These are phyloP conservation scores for Plectranthus barbatus DNA, from an alignment of 257 asterid species.

Conservation along the genomic window DNA sequence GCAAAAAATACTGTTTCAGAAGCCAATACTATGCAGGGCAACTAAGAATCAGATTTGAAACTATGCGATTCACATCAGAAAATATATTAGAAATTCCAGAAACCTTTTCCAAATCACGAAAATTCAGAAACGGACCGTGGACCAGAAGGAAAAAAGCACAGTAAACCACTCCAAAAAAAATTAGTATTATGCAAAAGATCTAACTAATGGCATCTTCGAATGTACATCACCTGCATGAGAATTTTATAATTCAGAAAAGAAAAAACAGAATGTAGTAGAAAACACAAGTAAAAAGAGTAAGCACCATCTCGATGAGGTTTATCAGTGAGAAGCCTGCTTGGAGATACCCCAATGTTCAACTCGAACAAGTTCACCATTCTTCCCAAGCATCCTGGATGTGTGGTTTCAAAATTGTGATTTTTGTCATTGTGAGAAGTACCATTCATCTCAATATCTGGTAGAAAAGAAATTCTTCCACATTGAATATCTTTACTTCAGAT, in stretches of 20 bases:
- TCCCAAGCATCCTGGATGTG: slow-evolving; percentile 84
- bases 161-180: neutral
- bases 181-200: neutral
- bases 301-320: slow-evolving; percentile 76
- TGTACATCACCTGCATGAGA: neutral
- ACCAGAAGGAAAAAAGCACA: neutral
- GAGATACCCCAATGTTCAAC: slow-evolving; percentile 51
- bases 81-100: neutral
- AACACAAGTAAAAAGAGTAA: neutral
- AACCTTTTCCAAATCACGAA: neutral
- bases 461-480: neutral
- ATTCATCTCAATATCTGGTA: slow-evolving; percentile 67
- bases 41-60: neutral
- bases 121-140: neutral
- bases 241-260: neutral
- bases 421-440: slow-evolving; percentile 44
- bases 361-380: slow-evolving; percentile 84
- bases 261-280: neutral
- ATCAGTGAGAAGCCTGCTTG: slow-evolving; percentile 67
- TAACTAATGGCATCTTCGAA: neutral
- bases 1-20: neutral
- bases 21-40: neutral
- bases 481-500: slow-evolving; percentile 6
- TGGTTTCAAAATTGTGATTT: slow-evolving; percentile 33
- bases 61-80: neutral